Evolutionary conservation across 192 early-diverging fungal genomes (phyloP).

Genomic region (Lobosporangium transversale): DNA sequence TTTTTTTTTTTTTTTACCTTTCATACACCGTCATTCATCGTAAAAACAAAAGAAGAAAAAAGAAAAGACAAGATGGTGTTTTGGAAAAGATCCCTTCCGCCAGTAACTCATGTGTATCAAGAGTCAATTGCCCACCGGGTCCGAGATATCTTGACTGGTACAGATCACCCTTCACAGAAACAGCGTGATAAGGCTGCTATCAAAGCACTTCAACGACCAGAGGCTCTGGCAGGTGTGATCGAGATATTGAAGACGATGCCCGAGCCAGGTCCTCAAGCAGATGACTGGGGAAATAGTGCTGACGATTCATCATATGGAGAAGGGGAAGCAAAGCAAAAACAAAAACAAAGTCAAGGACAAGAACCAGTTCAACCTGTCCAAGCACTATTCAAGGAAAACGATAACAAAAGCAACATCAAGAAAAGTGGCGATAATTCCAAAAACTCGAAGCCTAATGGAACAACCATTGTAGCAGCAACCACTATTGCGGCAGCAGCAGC

Average conservation of each 20-base stretch:
- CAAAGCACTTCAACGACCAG: slow-evolving; percentile 51
- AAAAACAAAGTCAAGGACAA: neutral
- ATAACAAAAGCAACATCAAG: neutral
- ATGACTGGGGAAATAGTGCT: slow-evolving; percentile 31
- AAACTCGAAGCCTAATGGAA: slow-evolving; percentile 7
- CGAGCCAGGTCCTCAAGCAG: slow-evolving; percentile 25
- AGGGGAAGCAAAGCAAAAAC: neutral
- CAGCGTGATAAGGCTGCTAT: slow-evolving; percentile 40
- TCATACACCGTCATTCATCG: too few species aligned
- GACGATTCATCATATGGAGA: slow-evolving; percentile 2
- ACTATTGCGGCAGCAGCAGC: slow-evolving; percentile 45
- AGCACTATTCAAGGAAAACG: too few species aligned
- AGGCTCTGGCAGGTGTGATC: slow-evolving; percentile 41
- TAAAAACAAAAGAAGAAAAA: too few species aligned
- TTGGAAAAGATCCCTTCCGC: slow-evolving; percentile 32
- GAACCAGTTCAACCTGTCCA: too few species aligned
- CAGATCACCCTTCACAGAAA: slow-evolving; percentile 14
- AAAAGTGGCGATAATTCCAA: neutral
- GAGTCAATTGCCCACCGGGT: slow-evolving; percentile 49
- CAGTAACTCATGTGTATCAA: slow-evolving; percentile 46
- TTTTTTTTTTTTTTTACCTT: too few species aligned
- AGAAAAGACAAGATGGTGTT: slow-evolving; percentile 34
- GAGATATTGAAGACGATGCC: slow-evolving; percentile 55
- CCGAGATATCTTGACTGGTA: slow-evolving; percentile 52
- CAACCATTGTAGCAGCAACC: slow-evolving; percentile 31